Percentiles rank a stretch among this genome's conserved stretches.
These are phyloP conservation scores for Neoboletus brunneissimus DNA, from an alignment of 768 basidiomycete genomes.

Conservation along the genomic window DNA sequence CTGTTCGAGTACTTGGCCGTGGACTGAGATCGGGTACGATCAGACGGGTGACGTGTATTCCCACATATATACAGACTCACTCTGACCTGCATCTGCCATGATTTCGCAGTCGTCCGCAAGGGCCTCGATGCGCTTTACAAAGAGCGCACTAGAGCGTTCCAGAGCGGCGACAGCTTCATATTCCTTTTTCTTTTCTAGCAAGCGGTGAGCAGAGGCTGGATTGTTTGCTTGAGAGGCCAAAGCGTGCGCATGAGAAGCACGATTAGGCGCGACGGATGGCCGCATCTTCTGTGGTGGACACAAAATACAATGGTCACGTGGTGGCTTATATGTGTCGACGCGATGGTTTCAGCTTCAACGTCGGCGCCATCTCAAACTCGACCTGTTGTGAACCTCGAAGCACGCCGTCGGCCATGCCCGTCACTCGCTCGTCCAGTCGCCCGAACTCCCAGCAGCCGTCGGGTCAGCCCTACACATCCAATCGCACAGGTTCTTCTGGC, in stretches of 20 bases:
- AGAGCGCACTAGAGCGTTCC: slow-evolving; percentile 59
- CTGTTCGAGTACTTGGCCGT: slow-evolving; percentile 73
- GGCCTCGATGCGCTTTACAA: slow-evolving; percentile 64
- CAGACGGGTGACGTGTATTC: not conserved
- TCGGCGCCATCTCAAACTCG: not conserved
- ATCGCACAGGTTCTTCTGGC: slow-evolving; percentile 6
- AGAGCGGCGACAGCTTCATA: slow-evolving; percentile 72
- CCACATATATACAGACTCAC: slow-evolving; percentile 33
- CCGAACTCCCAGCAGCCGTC: slow-evolving; percentile 4
- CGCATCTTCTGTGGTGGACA: slow-evolving; percentile 39
- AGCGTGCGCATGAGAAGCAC: slow-evolving; percentile 47
- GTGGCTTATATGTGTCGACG: not conserved
- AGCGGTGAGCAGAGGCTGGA: slow-evolving; percentile 51
- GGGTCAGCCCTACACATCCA: slow-evolving; percentile 3
- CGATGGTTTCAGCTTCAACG: slow-evolving; percentile 9
- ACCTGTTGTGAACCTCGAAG: not conserved
- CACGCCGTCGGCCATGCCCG: slow-evolving; percentile 22
- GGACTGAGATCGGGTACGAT: slow-evolving; percentile 42
- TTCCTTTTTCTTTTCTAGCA: slow-evolving; percentile 79
- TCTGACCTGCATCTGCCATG: slow-evolving; percentile 75
- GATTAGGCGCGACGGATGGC: slow-evolving; percentile 51
- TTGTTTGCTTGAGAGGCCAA: slow-evolving; percentile 38
- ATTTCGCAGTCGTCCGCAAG: slow-evolving; percentile 70
- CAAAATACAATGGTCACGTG: slow-evolving; percentile 15
- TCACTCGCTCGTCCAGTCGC: slow-evolving; percentile 29